These are phyloP conservation scores for Podaxis sp. DNA, from an alignment of 768 basidiomycete genomes.

Conservation along the genomic window DNA sequence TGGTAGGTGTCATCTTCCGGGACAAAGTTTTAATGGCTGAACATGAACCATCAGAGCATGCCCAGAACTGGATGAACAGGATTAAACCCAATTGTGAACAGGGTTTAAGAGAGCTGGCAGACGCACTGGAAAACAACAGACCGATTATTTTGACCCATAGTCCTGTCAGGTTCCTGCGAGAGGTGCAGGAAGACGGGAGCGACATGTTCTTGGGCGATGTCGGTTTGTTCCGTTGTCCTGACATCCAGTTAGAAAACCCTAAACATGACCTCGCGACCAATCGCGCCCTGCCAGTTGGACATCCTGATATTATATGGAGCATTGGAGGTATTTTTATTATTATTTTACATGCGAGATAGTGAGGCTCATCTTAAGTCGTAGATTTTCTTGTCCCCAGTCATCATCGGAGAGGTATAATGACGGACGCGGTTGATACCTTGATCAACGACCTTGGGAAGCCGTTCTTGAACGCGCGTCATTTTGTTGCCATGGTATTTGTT, in stretches of 20 bases:
- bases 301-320: conserved; percentile 55
- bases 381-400: conserved; percentile 59
- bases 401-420: conserved; percentile 72
- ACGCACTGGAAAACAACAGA: conserved; percentile 15
- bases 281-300: conserved; percentile 34
- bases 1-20: conserved; percentile 18
- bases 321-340: conserved; percentile 43
- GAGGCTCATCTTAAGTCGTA: conserved; percentile 19
- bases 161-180: conserved; percentile 49
- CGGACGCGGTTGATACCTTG: conserved; percentile 51
- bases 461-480: conserved; percentile 50
- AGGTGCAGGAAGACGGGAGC: conserved; percentile 51
- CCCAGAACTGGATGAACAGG: conserved; percentile 22
- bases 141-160: conserved; percentile 35
- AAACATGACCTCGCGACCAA: conserved; percentile 32
- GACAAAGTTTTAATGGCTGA: not conserved
- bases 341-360: not conserved
- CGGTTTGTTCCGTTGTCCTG: conserved; percentile 27
- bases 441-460: conserved; percentile 60
- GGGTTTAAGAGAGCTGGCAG: conserved; percentile 26
- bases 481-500: conserved; percentile 39
- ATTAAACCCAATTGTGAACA: conserved; percentile 25
- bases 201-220: conserved; percentile 53
- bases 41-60: conserved; percentile 26
- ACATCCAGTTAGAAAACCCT: conserved; percentile 14